These are phyloP conservation scores for Boletus sensibilis DNA, from an alignment of 768 basidiomycete genomes.

Conservation along the genomic window DNA sequence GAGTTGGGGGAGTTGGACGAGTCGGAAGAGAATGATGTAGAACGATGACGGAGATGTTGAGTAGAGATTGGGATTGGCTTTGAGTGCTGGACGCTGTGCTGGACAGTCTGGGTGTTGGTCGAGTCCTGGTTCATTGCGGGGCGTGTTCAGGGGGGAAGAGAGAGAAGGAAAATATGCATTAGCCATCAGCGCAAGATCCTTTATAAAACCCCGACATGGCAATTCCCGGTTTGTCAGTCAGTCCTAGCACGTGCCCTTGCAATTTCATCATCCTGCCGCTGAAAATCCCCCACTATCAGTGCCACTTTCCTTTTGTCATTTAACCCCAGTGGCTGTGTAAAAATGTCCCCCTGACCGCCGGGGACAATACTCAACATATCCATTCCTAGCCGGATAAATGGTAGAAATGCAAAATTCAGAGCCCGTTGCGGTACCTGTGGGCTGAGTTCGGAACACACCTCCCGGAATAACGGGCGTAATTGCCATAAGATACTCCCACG, in stretches of 20 bases:
- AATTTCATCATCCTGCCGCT: slow-evolving; percentile 22
- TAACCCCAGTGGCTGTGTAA: slow-evolving; percentile 1
- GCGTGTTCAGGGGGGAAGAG: slow-evolving; percentile 1
- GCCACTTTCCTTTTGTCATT: background rate
- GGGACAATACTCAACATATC: background rate
- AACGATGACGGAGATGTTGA: slow-evolving; percentile 50
- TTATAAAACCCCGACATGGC: slow-evolving; percentile 31
- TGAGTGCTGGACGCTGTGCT: slow-evolving; percentile 47
- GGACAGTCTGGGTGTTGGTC: background rate
- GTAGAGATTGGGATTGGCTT: slow-evolving; percentile 63
- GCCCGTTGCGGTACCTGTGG: background rate
- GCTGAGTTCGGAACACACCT: background rate
- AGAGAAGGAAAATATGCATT: background rate
- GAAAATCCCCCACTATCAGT: too few relatives aligned
- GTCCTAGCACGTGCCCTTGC: slow-evolving; percentile 18
- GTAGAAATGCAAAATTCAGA: background rate
- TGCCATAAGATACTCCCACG: slow-evolving; percentile 6
- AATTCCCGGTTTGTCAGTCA: slow-evolving; percentile 21
- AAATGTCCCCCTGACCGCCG: background rate
- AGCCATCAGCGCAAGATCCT: background rate
- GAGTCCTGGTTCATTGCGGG: slow-evolving; percentile 18
- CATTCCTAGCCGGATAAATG: background rate
- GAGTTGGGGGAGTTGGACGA: slow-evolving; percentile 56
- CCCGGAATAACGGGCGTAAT: slow-evolving; percentile 11
- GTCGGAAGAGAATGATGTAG: slow-evolving; percentile 60